Evolutionary conservation across 495 filamentous ascomycete genomes (phyloP).

Genomic region (Barbatosphaeria neglecta): DNA sequence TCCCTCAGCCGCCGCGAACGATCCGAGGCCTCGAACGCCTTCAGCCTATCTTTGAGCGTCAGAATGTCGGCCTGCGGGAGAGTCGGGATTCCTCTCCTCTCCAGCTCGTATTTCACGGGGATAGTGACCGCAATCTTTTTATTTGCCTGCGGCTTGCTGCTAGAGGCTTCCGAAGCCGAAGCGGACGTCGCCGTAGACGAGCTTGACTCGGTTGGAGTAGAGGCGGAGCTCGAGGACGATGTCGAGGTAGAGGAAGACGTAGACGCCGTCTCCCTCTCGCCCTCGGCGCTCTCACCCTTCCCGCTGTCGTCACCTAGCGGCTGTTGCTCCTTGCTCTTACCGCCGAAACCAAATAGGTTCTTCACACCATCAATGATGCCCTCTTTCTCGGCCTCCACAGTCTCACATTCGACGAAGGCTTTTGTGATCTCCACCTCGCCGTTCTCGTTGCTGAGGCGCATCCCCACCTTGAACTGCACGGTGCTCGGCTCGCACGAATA

Average conservation of each 20-base stretch:
- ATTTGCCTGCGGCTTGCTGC: slow-evolving; percentile 30
- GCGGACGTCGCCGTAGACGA: slow-evolving; percentile 34
- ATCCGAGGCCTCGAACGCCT: slow-evolving; percentile 77
- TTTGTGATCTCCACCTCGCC: slow-evolving; percentile 74
- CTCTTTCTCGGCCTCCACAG: slow-evolving; percentile 56
- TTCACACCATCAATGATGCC: slow-evolving; percentile 86
- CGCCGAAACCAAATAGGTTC: slow-evolving; percentile 85
- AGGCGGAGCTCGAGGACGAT: slow-evolving; percentile 9
- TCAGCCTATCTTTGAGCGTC: slow-evolving; percentile 59
- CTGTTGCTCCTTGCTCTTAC: slow-evolving; percentile 59
- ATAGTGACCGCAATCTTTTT: slow-evolving; percentile 62
- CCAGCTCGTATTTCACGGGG: slow-evolving; percentile 50
- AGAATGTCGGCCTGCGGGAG: slow-evolving; percentile 45
- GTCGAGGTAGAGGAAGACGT: slow-evolving; percentile 26
- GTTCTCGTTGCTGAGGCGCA: slow-evolving; percentile 58
- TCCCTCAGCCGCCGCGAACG: slow-evolving; percentile 62
- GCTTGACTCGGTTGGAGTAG: slow-evolving; percentile 11
- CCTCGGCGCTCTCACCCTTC: slow-evolving; percentile 33
- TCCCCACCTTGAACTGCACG: slow-evolving; percentile 66
- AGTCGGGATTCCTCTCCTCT: slow-evolving; percentile 48
- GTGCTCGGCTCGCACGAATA: slow-evolving; percentile 65
- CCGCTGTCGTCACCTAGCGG: slow-evolving; percentile 54
- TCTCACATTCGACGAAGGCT: slow-evolving; percentile 74
- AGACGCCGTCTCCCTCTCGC: slow-evolving; percentile 38
- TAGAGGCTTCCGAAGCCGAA: slow-evolving; percentile 30